phyloP scores from a whole-genome alignment of 495 filamentous ascomycete genomes.

The Cercophora sp. region DNA sequence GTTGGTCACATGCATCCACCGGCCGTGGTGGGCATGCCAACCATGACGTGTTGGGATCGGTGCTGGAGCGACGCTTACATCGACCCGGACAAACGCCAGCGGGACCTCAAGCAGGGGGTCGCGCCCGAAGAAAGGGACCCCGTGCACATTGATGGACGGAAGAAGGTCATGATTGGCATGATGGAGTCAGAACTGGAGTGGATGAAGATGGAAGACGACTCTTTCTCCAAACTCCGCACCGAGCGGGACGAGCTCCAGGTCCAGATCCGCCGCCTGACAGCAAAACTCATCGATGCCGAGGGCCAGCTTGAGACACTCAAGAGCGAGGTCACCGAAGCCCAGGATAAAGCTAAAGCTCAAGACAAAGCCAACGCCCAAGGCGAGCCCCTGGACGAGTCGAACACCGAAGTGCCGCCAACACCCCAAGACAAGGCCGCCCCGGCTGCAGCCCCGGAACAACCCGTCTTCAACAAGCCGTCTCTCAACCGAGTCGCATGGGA shows the following conservation, averaged over 20 bases:
- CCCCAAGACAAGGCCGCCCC: not conserved
- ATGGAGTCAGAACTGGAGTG: not conserved
- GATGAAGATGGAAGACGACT: not conserved
- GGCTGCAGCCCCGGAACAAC: not conserved
- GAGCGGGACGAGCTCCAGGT: not conserved
- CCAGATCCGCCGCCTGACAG: not conserved
- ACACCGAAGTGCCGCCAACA: not conserved
- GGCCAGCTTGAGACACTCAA: not conserved
- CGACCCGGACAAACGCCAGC: not conserved
- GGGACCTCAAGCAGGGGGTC: not conserved
- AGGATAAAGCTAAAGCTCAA: not conserved
- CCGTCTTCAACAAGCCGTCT: not conserved
- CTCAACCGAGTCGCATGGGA: not conserved
- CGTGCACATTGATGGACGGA: not conserved
- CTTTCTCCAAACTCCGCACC: not conserved
- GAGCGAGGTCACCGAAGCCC: not conserved
- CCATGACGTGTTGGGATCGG: not conserved
- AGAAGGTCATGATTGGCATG: not conserved
- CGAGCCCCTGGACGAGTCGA: not conserved
- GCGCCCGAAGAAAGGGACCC: not conserved
- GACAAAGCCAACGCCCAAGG: not conserved
- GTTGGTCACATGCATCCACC: too few species aligned
- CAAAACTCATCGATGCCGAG: not conserved
- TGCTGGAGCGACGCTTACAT: not conserved
- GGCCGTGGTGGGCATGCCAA: not conserved